phyloP scores from a whole-genome alignment of 139 green algal species.

The Parachlorella kessleri region DNA sequence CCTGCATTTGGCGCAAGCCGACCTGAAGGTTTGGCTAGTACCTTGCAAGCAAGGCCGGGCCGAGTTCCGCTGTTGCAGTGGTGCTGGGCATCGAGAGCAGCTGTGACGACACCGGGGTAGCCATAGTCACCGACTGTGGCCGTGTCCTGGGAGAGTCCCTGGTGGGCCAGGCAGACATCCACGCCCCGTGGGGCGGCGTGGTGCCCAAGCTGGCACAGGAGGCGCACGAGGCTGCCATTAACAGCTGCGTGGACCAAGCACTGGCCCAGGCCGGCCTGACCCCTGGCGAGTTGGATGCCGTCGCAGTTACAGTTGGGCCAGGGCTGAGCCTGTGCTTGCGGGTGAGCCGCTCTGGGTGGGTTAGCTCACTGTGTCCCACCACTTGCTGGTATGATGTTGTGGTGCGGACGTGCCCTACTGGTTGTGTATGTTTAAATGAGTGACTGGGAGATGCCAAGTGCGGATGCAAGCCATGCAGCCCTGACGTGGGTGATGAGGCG shows the following conservation, averaged over 20 bases:
- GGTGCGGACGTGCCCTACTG: too few species aligned
- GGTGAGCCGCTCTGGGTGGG: conserved; percentile 42
- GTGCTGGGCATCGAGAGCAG: conserved; percentile 95
- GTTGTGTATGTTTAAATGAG: too few species aligned
- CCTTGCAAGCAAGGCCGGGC: too few species aligned
- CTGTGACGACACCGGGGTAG: conserved; percentile 96
- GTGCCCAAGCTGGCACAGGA: conserved; percentile 91
- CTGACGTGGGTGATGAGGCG: too few species aligned
- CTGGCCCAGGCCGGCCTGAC: conserved; percentile 61
- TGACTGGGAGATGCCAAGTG: too few species aligned
- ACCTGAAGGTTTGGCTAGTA: too few species aligned
- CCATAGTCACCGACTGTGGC: conserved; percentile 80
- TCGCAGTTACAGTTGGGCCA: conserved; percentile 96
- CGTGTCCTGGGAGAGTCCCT: conserved; percentile 80
- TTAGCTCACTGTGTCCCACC: too few species aligned
- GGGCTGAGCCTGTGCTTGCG: conserved; percentile 93
- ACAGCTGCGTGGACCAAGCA: conserved; percentile 76
- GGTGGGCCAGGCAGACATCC: conserved; percentile 86
- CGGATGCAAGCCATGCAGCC: too few species aligned
- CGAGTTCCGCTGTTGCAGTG: too few species aligned
- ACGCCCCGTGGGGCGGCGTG: conserved; percentile 92
- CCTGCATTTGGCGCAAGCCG: too few species aligned
- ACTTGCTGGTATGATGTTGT: too few species aligned
- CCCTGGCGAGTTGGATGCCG: conserved; percentile 62
- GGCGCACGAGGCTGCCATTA: conserved; percentile 92